Conservation (phyloP, 1,284 basidiomycete genomes). For the Ceratobasidium sp. region DNA sequence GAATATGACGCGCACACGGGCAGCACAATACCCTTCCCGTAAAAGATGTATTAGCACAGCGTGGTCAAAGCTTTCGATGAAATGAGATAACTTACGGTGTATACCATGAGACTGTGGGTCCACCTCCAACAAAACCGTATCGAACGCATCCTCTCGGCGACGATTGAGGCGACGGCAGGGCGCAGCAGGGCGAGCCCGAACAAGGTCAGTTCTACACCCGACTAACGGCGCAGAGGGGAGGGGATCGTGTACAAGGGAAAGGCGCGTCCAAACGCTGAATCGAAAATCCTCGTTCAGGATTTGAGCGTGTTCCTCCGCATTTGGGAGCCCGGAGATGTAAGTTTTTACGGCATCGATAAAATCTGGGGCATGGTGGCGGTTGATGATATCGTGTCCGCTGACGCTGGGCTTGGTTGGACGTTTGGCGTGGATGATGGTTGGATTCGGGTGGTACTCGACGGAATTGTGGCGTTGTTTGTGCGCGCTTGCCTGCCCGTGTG, state of each 20-base stretch:
- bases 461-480: background rate
- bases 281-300: background rate
- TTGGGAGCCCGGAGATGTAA: background rate
- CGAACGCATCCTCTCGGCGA: background rate
- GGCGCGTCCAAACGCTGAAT: background rate
- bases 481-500: background rate
- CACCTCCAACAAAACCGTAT: background rate
- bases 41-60: background rate
- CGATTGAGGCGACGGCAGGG: too few species aligned
- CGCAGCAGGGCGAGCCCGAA: background rate
- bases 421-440: background rate
- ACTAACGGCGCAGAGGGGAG: conserved; percentile 9
- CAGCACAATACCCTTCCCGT: background rate
- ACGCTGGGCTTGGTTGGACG: background rate
- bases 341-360: background rate
- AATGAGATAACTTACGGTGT: background rate
- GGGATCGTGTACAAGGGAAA: background rate
- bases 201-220: background rate
- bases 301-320: background rate
- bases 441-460: background rate
- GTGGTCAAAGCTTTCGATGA: too few species aligned
- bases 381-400: background rate
- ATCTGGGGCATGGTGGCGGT: background rate
- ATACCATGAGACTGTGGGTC: background rate
- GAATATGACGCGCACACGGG: background rate